These are phyloP conservation scores for Dacryopinax spathularia DNA, from an alignment of 768 basidiomycete species.

Conservation along the genomic window DNA sequence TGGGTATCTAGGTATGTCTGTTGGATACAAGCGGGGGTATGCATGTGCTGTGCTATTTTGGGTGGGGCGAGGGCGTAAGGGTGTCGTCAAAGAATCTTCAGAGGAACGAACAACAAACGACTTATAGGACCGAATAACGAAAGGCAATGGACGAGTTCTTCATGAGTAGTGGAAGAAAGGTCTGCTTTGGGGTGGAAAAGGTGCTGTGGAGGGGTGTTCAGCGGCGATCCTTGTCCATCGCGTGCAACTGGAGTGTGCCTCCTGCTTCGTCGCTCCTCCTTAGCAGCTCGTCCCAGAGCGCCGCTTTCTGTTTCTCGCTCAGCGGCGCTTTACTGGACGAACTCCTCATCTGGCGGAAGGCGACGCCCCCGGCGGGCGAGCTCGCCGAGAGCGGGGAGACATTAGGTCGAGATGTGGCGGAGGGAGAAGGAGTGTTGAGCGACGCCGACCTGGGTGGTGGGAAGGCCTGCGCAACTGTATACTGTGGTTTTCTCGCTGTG, in stretches of 20 bases:
- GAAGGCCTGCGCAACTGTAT: background rate
- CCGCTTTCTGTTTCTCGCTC: background rate
- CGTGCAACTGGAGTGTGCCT: background rate
- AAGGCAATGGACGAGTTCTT: too few relatives aligned
- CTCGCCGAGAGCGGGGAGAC: background rate
- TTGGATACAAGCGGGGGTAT: too few relatives aligned
- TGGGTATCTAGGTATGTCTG: too few relatives aligned
- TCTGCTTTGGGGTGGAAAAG: too few relatives aligned
- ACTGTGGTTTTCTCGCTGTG: background rate
- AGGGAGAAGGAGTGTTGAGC: background rate
- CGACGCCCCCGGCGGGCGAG: background rate
- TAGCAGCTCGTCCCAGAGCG: background rate
- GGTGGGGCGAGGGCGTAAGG: too few relatives aligned
- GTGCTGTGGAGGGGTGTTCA: too few relatives aligned
- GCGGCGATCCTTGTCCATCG: too few relatives aligned
- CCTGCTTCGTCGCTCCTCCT: background rate
- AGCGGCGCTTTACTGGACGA: background rate
- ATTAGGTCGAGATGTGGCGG: background rate
- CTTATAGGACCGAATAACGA: too few relatives aligned
- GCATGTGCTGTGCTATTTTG: too few relatives aligned
- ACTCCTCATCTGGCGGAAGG: background rate
- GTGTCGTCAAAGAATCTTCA: too few relatives aligned
- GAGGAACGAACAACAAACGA: too few relatives aligned
- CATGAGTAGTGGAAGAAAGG: too few relatives aligned
- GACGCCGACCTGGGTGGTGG: background rate